Base-by-base conservation (phyloP, 1,284 basidiomycete genomes). In the Exsudoporus floridanus region DNA sequence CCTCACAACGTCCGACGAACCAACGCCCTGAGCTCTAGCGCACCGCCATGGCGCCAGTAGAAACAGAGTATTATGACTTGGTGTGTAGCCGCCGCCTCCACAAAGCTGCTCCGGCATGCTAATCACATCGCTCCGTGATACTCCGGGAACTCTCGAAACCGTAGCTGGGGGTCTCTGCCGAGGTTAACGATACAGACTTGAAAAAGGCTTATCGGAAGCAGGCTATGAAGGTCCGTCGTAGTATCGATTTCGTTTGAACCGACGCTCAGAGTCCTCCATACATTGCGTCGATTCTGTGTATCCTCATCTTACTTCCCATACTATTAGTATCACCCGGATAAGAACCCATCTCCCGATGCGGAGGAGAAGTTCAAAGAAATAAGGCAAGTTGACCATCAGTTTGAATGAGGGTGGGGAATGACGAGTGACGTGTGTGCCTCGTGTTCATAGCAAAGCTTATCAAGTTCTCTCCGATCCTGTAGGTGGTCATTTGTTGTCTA, bases 201-300 rank as follows among this genome's bases (percentile, higher is more conserved):
- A 99, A 98, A 79, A 98, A 95, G 76, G 94, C 92, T 1, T 98
- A 98, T 73, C 80, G 96, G 59, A 97, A 92, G 72, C 87, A 90
- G 58, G 95, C 96, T 21, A 95, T 98, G 80, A 91, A 92, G 80
- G 93, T 93, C 53, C 63, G 77, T 67, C 12, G 21, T 46, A 13
- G 16, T 42, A 21, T 46, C 23, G 8, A 46, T 38, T 31, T 42
- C 12, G 3, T 13, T 45, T 19, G 9, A 35, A 38, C 42, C 34
- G 16, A 14, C 7, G 3, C 54, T 45, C 44, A 46, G 52, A 25
- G n/a, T 19, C 23, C n/a, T 31, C 40, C 37, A 33, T 33, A 2
- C 37, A 16, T 18, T 35, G 14, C 8, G 37, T 39, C n/a, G n/a
- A 39, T 49, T 43, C 16, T 25, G n/a, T 19, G 21, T 40, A 13